Percentiles rank a stretch among this genome's conserved stretches.
phyloP scores from a whole-genome alignment of 2,329 filamentous ascomycete genomes.

The Neonectria sp. region DNA sequence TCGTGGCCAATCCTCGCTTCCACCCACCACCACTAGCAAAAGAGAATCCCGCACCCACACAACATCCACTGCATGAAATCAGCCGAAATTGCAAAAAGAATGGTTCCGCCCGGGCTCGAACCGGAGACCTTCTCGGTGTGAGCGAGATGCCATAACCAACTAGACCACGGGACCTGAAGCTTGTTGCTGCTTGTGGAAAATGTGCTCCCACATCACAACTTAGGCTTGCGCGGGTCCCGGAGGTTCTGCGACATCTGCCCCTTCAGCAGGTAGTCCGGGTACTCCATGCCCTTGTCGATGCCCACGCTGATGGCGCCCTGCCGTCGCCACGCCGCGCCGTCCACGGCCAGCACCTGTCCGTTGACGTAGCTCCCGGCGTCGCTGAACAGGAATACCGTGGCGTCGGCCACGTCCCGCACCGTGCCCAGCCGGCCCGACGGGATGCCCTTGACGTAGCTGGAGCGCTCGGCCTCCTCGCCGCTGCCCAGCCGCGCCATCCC shows the following conservation, averaged over 20 bases:
- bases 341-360: slow-evolving; percentile 84
- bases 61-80: slow-evolving; percentile 6
- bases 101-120: slow-evolving; percentile 34
- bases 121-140: slow-evolving; percentile 33
- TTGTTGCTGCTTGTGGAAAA: slow-evolving; percentile 2
- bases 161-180: slow-evolving; percentile 25
- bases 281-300: slow-evolving; percentile 63
- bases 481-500: slow-evolving; percentile 77
- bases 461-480: slow-evolving; percentile 50
- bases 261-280: slow-evolving; percentile 65
- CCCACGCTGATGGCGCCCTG: slow-evolving; percentile 64
- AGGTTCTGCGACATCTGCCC: slow-evolving; percentile 54
- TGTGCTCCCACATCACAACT: slow-evolving; percentile 52
- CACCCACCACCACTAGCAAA: slow-evolving; percentile 8
- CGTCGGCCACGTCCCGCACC: slow-evolving; percentile 91
- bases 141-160: slow-evolving; percentile 32
- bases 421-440: slow-evolving; percentile 84
- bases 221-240: slow-evolving; percentile 55
- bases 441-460: slow-evolving; percentile 62
- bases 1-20: background rate
- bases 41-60: background rate
- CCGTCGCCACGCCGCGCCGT: slow-evolving; percentile 72
- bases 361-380: slow-evolving; percentile 90
- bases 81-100: slow-evolving; percentile 8
- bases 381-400: slow-evolving; percentile 90